These are phyloP conservation scores for Fusarium albosuccineum DNA, from an alignment of 2,329 filamentous ascomycete species.

Conservation along the genomic window DNA sequence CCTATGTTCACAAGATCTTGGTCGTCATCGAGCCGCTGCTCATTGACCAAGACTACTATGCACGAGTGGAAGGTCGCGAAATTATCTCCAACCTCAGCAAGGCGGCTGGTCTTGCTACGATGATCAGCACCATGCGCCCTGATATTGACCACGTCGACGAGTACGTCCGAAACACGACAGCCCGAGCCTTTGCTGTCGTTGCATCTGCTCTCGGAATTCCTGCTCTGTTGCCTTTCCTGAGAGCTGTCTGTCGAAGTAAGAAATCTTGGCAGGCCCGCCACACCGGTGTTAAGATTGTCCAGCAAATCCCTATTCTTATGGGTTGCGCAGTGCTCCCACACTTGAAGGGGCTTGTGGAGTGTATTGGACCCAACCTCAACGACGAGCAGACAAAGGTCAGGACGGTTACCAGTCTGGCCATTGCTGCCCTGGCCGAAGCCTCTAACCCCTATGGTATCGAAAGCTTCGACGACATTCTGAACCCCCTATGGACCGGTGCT, in stretches of 20 bases:
- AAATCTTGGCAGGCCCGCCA: slow-evolving; percentile 99
- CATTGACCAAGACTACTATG: slow-evolving; percentile 99
- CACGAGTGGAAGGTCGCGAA: slow-evolving; percentile 95
- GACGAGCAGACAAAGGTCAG: slow-evolving; percentile 98
- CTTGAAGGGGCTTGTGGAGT: slow-evolving; percentile 95
- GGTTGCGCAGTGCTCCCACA: slow-evolving; percentile 96
- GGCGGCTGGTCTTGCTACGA: slow-evolving; percentile 94
- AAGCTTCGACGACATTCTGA: slow-evolving; percentile 97
- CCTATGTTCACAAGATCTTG: slow-evolving; percentile 97
- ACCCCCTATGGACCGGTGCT: slow-evolving; percentile 96
- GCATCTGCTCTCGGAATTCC: slow-evolving; percentile 96
- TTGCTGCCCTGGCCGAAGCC: slow-evolving; percentile 94
- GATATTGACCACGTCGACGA: slow-evolving; percentile 99
- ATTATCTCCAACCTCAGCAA: slow-evolving; percentile 99
- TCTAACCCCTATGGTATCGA: slow-evolving; percentile 99
- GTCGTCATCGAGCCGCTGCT: slow-evolving; percentile 99
- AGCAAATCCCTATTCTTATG: slow-evolving; percentile 99
- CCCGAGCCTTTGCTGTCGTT: slow-evolving; percentile 95
- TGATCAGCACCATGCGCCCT: slow-evolving; percentile 99
- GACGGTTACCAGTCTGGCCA: slow-evolving; percentile 94
- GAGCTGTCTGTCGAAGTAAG: slow-evolving; percentile 96
- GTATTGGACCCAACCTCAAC: slow-evolving; percentile 94
- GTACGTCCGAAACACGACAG: slow-evolving; percentile 98
- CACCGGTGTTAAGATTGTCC: slow-evolving; percentile 98
- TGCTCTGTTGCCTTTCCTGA: slow-evolving; percentile 91